Evolutionary conservation across 176 grass and related monocot species (phyloP).

Genomic region (Dactylis glomerata): DNA sequence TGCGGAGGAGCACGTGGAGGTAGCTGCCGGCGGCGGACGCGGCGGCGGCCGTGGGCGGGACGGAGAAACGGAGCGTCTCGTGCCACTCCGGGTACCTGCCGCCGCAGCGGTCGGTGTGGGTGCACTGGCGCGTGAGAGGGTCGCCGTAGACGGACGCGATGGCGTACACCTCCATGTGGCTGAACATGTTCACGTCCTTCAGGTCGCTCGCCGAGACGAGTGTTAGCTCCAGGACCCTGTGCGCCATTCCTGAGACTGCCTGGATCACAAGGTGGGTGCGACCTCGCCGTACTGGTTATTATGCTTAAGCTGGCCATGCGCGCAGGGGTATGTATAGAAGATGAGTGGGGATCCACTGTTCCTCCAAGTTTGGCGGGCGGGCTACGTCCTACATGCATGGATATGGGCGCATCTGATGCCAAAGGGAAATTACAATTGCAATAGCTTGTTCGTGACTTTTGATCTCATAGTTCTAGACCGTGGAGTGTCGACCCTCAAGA

Average conservation of each 20-base stretch:
- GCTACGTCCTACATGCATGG: not conserved
- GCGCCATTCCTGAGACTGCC: not conserved
- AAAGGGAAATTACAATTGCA: not conserved
- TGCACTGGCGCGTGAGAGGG: slow-evolving; percentile 16
- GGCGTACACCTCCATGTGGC: slow-evolving; percentile 46
- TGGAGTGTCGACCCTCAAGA: not conserved
- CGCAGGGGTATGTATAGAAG: slow-evolving; percentile 1
- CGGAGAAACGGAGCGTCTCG: slow-evolving; percentile 22
- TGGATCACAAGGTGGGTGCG: not conserved
- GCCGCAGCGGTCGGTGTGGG: slow-evolving; percentile 27
- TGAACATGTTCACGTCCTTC: not conserved
- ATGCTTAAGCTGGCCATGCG: not conserved
- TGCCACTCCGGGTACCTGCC: slow-evolving; percentile 42
- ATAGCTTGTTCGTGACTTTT: not conserved
- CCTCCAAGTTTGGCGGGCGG: not conserved
- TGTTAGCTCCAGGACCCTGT: too few species aligned
- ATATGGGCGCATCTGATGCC: not conserved
- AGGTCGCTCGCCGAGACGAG: too few species aligned
- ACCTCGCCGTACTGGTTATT: not conserved
- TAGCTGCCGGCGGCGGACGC: not conserved
- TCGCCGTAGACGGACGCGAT: slow-evolving; percentile 35
- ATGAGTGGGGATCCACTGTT: not conserved
- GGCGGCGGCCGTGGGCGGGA: slow-evolving; percentile 16
- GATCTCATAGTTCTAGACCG: too few species aligned
- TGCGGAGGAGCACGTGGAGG: slow-evolving; percentile 47